phyloP scores from a whole-genome alignment of 768 basidiomycete species.

The Lactarius evosmus region DNA sequence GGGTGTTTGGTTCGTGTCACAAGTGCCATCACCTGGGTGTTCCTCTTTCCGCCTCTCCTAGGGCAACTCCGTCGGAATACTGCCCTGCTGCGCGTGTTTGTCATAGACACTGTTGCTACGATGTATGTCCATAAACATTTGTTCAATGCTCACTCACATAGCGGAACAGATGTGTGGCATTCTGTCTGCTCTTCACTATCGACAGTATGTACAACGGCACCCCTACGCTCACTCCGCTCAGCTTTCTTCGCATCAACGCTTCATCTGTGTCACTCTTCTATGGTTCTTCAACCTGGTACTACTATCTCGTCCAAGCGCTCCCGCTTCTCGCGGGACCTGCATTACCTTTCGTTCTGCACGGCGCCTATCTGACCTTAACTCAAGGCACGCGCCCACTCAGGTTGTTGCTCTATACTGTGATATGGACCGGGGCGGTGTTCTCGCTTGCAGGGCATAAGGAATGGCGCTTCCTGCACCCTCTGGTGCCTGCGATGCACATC shows the following conservation, averaged over 20 bases:
- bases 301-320: slow-evolving; percentile 81
- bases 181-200: slow-evolving; percentile 33
- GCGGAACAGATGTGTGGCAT: slow-evolving; percentile 18
- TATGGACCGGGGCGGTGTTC: slow-evolving; percentile 68
- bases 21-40: slow-evolving; percentile 82
- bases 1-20: slow-evolving; percentile 87
- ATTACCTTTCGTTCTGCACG: slow-evolving; percentile 70
- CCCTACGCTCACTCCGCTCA: no score
- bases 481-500: slow-evolving; percentile 82
- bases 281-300: slow-evolving; percentile 82
- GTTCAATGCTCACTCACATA: not conserved
- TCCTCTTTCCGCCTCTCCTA: slow-evolving; percentile 56
- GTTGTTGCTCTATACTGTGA: slow-evolving; percentile 47
- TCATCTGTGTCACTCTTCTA: slow-evolving; percentile 68
- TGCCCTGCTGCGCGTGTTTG: slow-evolving; percentile 34
- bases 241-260: slow-evolving; percentile 32
- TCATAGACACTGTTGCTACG: slow-evolving; percentile 40
- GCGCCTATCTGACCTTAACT: slow-evolving; percentile 35
- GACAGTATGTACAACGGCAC: slow-evolving; percentile 72
- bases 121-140: slow-evolving; percentile 40
- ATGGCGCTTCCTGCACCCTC: slow-evolving; percentile 93
- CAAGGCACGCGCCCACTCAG: slow-evolving; percentile 28
- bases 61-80: slow-evolving; percentile 47
- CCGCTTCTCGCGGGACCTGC: slow-evolving; percentile 75
- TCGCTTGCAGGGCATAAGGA: slow-evolving; percentile 91